Conservation (phyloP, 805 yeast species). For the Candida ortonii region DNA sequence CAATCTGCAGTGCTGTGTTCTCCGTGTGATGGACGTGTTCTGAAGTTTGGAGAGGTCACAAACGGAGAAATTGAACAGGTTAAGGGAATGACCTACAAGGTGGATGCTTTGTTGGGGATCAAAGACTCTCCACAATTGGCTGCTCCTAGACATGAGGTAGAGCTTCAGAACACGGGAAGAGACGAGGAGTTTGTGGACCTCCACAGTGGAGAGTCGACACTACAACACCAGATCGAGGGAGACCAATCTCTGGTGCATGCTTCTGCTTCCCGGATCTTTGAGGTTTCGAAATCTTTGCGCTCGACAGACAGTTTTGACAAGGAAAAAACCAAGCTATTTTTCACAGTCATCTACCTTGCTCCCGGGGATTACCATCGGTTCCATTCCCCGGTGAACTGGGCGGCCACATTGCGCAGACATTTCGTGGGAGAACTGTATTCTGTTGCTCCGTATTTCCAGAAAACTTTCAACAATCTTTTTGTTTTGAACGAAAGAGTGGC, state of each 20-base stretch:
- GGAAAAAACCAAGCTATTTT: constrained; percentile 61
- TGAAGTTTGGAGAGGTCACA: constrained; percentile 72
- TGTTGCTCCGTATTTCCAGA: constrained; percentile 95
- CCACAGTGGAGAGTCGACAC: constrained; percentile 9
- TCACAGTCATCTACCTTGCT: constrained; percentile 89
- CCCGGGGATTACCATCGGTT: constrained; percentile 98
- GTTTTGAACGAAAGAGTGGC: constrained; percentile 95
- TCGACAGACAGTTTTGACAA: constrained; percentile 14
- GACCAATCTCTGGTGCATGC: constrained; percentile 50
- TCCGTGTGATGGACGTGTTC: constrained; percentile 91
- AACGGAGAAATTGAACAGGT: constrained; percentile 94
- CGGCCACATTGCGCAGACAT: constrained; percentile 86
- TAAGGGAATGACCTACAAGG: constrained; percentile 90
- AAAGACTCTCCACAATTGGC: constrained; percentile 42
- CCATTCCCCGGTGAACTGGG: constrained; percentile 97
- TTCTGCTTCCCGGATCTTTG: constrained; percentile 26
- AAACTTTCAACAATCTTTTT: constrained; percentile 79
- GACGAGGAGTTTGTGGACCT: constrained; percentile 19
- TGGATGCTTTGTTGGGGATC: constrained; percentile 82
- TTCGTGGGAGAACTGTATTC: constrained; percentile 93
- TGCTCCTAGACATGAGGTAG: constrained; percentile 50
- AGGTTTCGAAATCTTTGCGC: constrained; percentile 12
- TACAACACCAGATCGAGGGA: constrained; percentile 61
- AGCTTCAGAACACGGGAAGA: constrained; percentile 8
- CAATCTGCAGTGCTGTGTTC: constrained; percentile 66